Conservation (phyloP, 73 alveolate genomes). For the Paramecium caudatum region DNA sequence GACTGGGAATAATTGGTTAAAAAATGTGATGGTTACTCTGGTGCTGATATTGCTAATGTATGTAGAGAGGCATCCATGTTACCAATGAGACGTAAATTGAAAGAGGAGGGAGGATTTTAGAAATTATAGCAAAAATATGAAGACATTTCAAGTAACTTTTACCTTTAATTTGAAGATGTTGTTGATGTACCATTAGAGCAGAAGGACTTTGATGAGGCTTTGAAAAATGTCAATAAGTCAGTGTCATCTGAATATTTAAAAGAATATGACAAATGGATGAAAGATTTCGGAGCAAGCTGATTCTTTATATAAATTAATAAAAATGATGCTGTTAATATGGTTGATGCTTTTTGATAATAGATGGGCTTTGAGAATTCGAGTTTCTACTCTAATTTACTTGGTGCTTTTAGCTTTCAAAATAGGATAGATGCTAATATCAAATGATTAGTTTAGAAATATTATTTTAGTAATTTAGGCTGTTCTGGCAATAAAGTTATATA, state of each 20-base stretch:
- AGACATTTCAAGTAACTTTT: slow-evolving; percentile 46
- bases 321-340: slow-evolving; percentile 2
- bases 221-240: slow-evolving; percentile 84
- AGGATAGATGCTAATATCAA: too few relatives aligned
- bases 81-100: slow-evolving; percentile 92
- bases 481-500: too few relatives aligned
- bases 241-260: slow-evolving; percentile 83
- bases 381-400: too few relatives aligned
- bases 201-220: slow-evolving; percentile 89
- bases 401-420: too few relatives aligned
- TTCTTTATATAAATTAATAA: neutral
- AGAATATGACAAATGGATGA: slow-evolving; percentile 91
- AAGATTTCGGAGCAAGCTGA: slow-evolving; percentile 82
- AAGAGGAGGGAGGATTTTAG: slow-evolving; percentile 73
- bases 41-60: slow-evolving; percentile 94
- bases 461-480: too few relatives aligned
- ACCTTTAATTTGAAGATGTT: slow-evolving; percentile 68
- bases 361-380: too few relatives aligned
- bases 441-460: too few relatives aligned
- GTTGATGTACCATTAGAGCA: slow-evolving; percentile 84
- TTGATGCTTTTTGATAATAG: slow-evolving; percentile 23
- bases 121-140: slow-evolving; percentile 49
- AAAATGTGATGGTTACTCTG: slow-evolving; percentile 94
- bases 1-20: slow-evolving; percentile 83
- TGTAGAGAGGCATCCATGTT: slow-evolving; percentile 97